Evolutionary conservation across 2,329 filamentous ascomycete species (phyloP).

Genomic region (Ceratocystis papillata): DNA sequence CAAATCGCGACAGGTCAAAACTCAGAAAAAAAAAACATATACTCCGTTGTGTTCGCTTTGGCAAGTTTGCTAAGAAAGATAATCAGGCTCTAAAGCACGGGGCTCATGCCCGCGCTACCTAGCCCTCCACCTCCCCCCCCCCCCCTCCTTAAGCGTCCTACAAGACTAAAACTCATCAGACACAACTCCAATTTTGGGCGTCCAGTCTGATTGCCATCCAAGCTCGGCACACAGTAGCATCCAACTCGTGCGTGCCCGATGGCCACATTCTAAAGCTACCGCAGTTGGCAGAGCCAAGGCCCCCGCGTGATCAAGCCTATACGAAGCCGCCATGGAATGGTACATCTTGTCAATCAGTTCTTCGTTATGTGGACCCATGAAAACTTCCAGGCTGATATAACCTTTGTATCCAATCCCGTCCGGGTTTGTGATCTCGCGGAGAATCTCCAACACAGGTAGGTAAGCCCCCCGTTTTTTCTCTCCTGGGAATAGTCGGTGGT

Average conservation of each 20-base stretch:
- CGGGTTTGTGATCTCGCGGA: conserved; percentile 29
- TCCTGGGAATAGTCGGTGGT: conserved; percentile 26
- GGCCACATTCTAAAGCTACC: conserved; percentile 21
- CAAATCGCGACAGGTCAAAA: no score
- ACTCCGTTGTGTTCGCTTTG: no score
- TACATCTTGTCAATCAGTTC: neutral
- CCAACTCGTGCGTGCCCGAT: conserved; percentile 25
- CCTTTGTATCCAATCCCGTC: conserved; percentile 22
- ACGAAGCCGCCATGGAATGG: conserved; percentile 10
- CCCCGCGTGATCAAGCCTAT: conserved; percentile 12
- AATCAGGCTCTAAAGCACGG: no score
- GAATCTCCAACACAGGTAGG: conserved; percentile 29
- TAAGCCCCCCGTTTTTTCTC: conserved; percentile 25
- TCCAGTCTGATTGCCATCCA: conserved; percentile 23
- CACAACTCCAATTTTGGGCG: conserved; percentile 1
- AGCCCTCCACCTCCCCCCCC: no score
- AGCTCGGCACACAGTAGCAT: conserved; percentile 24
- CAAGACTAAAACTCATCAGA: neutral
- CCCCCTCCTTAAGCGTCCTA: neutral
- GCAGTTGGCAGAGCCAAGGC: conserved; percentile 14
- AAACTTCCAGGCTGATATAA: conserved; percentile 27
- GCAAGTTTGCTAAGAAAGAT: no score
- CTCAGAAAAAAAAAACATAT: no score
- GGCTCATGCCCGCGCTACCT: no score
- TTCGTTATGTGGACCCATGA: conserved; percentile 17